Conservation (phyloP, 129 eudicot species). For the Arctium minus region DNA sequence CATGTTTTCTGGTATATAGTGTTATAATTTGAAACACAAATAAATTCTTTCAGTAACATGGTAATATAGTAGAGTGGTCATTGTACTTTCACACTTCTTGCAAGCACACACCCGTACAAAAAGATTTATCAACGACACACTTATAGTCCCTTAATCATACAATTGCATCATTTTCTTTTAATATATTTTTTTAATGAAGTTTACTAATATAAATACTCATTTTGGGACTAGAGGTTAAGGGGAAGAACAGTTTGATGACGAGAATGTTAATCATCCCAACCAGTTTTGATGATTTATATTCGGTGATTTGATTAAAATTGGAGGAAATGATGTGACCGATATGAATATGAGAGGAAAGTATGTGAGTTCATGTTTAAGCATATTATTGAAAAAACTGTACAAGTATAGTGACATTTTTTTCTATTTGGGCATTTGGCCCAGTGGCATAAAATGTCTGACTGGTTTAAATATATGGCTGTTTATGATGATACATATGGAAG, state of each 20-base stretch:
- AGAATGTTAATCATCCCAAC: background rate
- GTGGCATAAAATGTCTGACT: background rate
- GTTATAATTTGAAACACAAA: background rate
- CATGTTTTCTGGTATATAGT: background rate
- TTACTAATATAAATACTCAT: background rate
- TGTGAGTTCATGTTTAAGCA: background rate
- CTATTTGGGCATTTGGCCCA: background rate
- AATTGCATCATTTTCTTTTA: background rate
- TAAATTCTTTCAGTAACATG: background rate
- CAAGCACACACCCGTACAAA: background rate
- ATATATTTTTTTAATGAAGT: background rate
- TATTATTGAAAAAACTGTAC: too few species aligned
- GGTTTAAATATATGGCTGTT: background rate
- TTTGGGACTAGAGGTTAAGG: background rate
- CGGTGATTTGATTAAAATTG: background rate
- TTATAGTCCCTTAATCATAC: background rate
- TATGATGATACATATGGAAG: background rate
- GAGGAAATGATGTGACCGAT: background rate
- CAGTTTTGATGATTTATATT: background rate
- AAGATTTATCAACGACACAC: background rate
- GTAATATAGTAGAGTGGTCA: background rate
- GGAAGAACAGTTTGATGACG: background rate
- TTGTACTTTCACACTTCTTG: background rate
- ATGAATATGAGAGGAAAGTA: background rate
- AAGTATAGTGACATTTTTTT: background rate